Evolutionary conservation across 2,329 filamentous ascomycete species (phyloP), one percentile per base, ranked within the genome.

Genomic region (Colletotrichum higginsianum): DNA sequence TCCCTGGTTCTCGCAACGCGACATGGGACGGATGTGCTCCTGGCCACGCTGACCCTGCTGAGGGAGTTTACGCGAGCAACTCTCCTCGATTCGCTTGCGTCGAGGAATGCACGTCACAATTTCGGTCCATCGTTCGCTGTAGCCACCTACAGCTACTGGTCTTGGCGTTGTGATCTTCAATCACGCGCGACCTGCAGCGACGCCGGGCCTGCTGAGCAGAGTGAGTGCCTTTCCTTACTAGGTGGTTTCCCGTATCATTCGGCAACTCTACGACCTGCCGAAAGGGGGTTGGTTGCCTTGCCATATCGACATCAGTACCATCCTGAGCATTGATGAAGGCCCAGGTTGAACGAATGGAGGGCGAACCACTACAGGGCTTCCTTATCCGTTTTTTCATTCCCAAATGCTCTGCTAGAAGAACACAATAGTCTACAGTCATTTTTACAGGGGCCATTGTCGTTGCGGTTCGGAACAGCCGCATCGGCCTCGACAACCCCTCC

Each of bases 351-450:
- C 38, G 30, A 23, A 35, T 38, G 50, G 26, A 62, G 40, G 55
- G n/a, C 7, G 15, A 35, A 30, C 42, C 50, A 50, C 21, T 12
- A 9, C 0, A 3, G 26, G 67, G 58, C 38, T 12, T 23, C 26
- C 42, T 26, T 47, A 56, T 44, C 62, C 6, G 49, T 52, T 50
- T 47, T 63, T 18, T 38, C 68, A 67, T 67, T 58, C 26, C 18
- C 21, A 47, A 55, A 68, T 63, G 60, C 66, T 50, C 47, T 49
- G 38, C 52, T 72, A 71, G 47, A 53, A 68, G 60, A 68, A 72
- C 69, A 72, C 7, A 40, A 35, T 69, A 64, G 5, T 50, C 66
- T 72, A 69, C 53, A 69, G 46, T 42, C 23, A 26, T n/a, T 30
- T 46, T 18, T 35, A 47, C 42, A 38, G 18, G 16, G 16, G 13